A percentile compares a stretch with the other conserved stretches of the same genome.
phyloP scores from a whole-genome alignment of 2,329 filamentous ascomycete species.

The Metarhizium brunneum region DNA sequence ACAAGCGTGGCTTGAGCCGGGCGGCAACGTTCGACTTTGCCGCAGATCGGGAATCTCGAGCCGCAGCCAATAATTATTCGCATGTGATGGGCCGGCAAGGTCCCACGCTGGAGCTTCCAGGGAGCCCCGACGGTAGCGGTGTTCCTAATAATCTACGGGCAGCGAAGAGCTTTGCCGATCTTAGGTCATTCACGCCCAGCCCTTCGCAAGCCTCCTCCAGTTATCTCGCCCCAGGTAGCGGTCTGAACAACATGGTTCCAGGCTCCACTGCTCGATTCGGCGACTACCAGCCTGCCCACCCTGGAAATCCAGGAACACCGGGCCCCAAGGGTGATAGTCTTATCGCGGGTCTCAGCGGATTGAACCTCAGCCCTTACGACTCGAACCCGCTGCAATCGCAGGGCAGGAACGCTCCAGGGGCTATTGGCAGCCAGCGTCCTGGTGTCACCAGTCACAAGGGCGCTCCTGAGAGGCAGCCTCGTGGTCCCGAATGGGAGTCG shows the following conservation, averaged over 20 bases:
- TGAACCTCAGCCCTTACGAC: slow-evolving; percentile 45
- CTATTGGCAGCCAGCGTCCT: slow-evolving; percentile 57
- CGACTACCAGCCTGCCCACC: slow-evolving; percentile 32
- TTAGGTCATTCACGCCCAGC: slow-evolving; percentile 91
- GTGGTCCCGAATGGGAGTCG: slow-evolving; percentile 53
- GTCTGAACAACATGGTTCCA: slow-evolving; percentile 45
- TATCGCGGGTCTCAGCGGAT: slow-evolving; percentile 37
- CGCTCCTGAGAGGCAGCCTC: slow-evolving; percentile 53
- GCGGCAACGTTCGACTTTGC: slow-evolving; percentile 98
- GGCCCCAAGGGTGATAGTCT: slow-evolving; percentile 31
- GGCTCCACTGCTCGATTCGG: slow-evolving; percentile 31
- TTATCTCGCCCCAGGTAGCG: slow-evolving; percentile 43
- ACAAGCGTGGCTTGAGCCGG: slow-evolving; percentile 77
- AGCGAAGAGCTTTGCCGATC: slow-evolving; percentile 92
- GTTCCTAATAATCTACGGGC: slow-evolving; percentile 76
- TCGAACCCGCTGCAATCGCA: slow-evolving; percentile 26
- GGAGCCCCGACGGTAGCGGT: slow-evolving; percentile 55
- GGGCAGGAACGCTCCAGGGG: slow-evolving; percentile 43
- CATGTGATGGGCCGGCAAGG: slow-evolving; percentile 71
- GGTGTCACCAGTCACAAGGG: slow-evolving; percentile 34
- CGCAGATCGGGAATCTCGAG: slow-evolving; percentile 61
- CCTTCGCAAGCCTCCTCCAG: slow-evolving; percentile 78
- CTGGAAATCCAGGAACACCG: slow-evolving; percentile 27
- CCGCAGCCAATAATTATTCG: slow-evolving; percentile 56
- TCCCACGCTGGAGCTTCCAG: slow-evolving; percentile 80